Evolutionary conservation across 1,284 basidiomycete species (phyloP), one percentile per base, ranked within the genome.

Genomic region (Ustilago xerochloae): DNA sequence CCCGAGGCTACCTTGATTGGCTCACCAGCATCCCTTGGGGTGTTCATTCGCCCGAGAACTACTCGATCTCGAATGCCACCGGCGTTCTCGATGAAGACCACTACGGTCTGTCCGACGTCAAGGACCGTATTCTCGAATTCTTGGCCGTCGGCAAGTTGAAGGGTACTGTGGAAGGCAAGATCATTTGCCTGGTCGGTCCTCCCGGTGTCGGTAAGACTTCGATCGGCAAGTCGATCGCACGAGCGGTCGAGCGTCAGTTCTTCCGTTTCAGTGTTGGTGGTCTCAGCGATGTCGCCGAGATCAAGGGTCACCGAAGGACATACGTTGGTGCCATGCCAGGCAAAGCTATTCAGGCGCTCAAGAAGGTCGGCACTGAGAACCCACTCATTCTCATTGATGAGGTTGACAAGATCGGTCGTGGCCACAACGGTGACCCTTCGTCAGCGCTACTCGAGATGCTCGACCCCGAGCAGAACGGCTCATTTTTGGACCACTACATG

Each of bases 241-340:
- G 93, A 9, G 93, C 93, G 7, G 86, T 97, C 43, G 89, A 91
- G 54, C 87, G 93, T 57, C 90, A 93, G 81, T 96, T 97, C 87
- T 96, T 94, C 89, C 89, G 96, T 47, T 97, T 99, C 87, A 94
- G 93, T 13, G 95, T 99, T 5, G 97, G 97, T 77, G 95, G 97
- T 26, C 86, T 99, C 80, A 94, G 93, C 61, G 96, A 99, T 83
- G 95, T 98, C 0, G 97, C 96, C 57, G 97, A 99, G 88, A 98
- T 99, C 85, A 99, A 99, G 87, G 97, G 97, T 3, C 96, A 99
- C 84, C 87, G 97, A 79, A 87, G 97, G 82, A 99, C 96, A 20
- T 99, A 98, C 83, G 94, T 97, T 61, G 95, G 92, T 4, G 63
- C 55, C 36, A 90, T 99, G 78, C 96, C 96, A 0, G 95, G 96